These are phyloP conservation scores for Ascochyta koolunga DNA, from an alignment of 2,329 filamentous ascomycete species.

Conservation along the genomic window DNA sequence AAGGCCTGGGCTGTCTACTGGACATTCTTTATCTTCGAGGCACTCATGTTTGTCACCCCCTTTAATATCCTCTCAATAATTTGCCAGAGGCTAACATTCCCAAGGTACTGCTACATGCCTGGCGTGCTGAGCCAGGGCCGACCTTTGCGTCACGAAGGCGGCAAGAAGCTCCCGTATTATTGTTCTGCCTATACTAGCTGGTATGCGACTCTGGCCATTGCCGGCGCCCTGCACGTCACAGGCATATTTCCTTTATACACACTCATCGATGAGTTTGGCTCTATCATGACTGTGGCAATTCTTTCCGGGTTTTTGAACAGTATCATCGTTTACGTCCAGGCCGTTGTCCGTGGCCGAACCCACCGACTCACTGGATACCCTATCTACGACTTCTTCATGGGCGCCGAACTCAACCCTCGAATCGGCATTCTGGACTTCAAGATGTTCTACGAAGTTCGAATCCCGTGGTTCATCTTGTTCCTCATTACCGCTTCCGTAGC, in stretches of 20 bases:
- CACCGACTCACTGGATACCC: constrained; percentile 87
- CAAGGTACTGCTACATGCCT: constrained; percentile 66
- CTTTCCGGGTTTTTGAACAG: constrained; percentile 83
- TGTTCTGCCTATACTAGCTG: constrained; percentile 87
- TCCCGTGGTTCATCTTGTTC: constrained; percentile 89
- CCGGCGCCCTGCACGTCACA: constrained; percentile 73
- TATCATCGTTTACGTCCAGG: constrained; percentile 83
- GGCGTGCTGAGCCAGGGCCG: constrained; percentile 88
- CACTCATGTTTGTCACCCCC: constrained; percentile 26
- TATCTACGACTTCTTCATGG: constrained; percentile 90
- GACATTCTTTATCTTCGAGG: constrained; percentile 47
- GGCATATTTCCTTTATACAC: constrained; percentile 87
- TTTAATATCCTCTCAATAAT: constrained; percentile 81
- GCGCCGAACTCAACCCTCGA: constrained; percentile 81
- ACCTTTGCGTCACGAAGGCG: constrained; percentile 78
- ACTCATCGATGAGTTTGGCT: constrained; percentile 91
- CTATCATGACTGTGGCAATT: constrained; percentile 89
- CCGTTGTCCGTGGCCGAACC: constrained; percentile 76
- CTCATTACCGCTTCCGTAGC: constrained; percentile 75
- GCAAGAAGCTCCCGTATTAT: constrained; percentile 89
- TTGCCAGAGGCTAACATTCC: constrained; percentile 64
- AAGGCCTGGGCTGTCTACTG: constrained; percentile 94
- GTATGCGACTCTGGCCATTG: constrained; percentile 78
- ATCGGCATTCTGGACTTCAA: constrained; percentile 86
- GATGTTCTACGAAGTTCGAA: constrained; percentile 91